A percentile compares a stretch with the other conserved stretches of the same genome.
These are phyloP conservation scores for Puccinia novopanici DNA, from an alignment of 1,284 basidiomycete species.

Conservation along the genomic window DNA sequence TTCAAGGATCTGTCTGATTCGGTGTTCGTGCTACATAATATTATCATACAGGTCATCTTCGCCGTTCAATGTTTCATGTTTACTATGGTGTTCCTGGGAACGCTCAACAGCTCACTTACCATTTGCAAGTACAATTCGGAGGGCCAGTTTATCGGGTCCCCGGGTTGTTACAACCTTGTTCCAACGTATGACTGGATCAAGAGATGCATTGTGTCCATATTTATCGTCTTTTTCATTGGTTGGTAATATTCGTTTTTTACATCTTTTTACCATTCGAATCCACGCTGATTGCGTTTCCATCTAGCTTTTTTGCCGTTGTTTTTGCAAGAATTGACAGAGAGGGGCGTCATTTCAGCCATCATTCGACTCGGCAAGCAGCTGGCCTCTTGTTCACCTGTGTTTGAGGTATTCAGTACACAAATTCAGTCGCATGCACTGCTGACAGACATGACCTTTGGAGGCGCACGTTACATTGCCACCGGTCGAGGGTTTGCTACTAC, in stretches of 20 bases:
- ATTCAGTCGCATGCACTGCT: constrained; percentile 94
- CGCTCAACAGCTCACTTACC: constrained; percentile 74
- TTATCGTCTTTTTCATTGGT: constrained; percentile 88
- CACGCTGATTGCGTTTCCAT: not conserved
- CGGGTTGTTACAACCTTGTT: constrained; percentile 85
- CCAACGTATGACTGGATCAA: constrained; percentile 91
- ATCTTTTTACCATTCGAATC: not conserved
- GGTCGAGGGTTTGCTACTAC: constrained; percentile 95
- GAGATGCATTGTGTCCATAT: constrained; percentile 91
- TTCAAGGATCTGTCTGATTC: not conserved
- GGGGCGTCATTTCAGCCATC: constrained; percentile 83
- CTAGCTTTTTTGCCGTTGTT: constrained; percentile 65
- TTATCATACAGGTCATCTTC: constrained; percentile 67
- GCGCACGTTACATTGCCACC: constrained; percentile 97
- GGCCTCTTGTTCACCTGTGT: constrained; percentile 84
- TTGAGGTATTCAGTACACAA: constrained; percentile 93
- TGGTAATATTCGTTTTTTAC: constrained; percentile 20
- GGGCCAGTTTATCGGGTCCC: constrained; percentile 72
- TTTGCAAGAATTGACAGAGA: constrained; percentile 90
- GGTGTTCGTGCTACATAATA: not conserved
- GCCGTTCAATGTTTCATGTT: constrained; percentile 87
- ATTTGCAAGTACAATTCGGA: constrained; percentile 75
- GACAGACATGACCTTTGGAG: constrained; percentile 91
- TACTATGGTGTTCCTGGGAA: constrained; percentile 84
- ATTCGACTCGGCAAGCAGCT: constrained; percentile 89